Base-by-base conservation (phyloP, 352 stramenopile species). In the Phytopythium oedochilum region DNA sequence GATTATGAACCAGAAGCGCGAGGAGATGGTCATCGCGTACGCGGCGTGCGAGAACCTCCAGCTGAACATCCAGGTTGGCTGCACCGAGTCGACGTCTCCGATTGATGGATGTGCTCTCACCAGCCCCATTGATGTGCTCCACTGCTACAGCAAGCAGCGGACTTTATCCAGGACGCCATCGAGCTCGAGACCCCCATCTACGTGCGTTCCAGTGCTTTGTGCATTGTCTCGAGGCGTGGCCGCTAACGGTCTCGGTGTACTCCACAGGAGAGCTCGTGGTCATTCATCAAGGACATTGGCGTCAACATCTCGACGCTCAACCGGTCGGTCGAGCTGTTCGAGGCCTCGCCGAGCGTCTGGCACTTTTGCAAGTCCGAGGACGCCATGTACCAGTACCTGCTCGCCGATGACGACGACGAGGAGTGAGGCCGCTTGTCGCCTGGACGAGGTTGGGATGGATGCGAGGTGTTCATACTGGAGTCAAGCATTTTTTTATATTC, bases 311-410 rank as follows among this genome's bases (percentile, higher is more conserved):
- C 66, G 59, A 73, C 67, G 14, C 67, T 95, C 14, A 75, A 83
- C 53, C 76, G 71, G 47, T 86, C 77, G 22, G 75, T 90, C 35
- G 73, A 68, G 32, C 57, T 90, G 14, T 95, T 95, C 55, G 59
- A 88, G 39, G 72, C 71, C 26, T 78, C 71, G 2, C 83, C 80
- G 5, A 85, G 78, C 44, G 40, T 93, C 28, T 95, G 80, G 72
- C 85, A 95, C 65, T 95, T 87, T 60, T 92, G 83, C 77, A 88
- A 90, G 59, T 75, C 75, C 1, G 80, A 93, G 57, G 75, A 89
- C 45, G 76, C 73, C 45, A 76, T 93, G 64, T 71, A 85, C 64
- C 75, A 89, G 49, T 93, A 91, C 50, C 54, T 93, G 58, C 64
- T 90, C 9, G 75, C 80, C 3, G 83, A 91, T 53, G 71, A 82